Evolutionary conservation across 352 stramenopile genomes (phyloP).

Genomic region (Pythium scleroteichum): DNA sequence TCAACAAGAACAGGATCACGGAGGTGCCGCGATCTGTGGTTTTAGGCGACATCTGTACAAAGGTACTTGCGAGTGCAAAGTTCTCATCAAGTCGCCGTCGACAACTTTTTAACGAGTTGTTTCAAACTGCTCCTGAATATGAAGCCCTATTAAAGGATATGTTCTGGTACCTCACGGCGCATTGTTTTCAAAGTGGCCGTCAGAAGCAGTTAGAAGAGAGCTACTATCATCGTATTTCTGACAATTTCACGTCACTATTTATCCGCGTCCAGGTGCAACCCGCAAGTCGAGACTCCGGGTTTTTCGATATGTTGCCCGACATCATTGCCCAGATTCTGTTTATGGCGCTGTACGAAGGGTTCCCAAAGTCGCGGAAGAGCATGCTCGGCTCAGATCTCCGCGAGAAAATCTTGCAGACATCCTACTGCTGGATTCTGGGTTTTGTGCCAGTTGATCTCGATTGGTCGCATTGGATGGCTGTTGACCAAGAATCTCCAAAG

Average conservation of each 20-base stretch:
- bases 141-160: constrained; percentile 68
- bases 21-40: constrained; percentile 58
- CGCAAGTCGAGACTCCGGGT: constrained; percentile 44
- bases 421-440: constrained; percentile 64
- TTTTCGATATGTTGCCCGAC: constrained; percentile 61
- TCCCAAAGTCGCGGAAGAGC: constrained; percentile 58
- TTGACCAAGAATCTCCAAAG: constrained; percentile 60
- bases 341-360: constrained; percentile 66
- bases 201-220: constrained; percentile 40
- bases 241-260: constrained; percentile 70
- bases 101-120: constrained; percentile 46
- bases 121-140: constrained; percentile 41
- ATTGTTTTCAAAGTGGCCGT: constrained; percentile 54
- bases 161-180: constrained; percentile 71
- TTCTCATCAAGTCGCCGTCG: constrained; percentile 39
- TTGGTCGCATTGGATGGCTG: constrained; percentile 54
- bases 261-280: constrained; percentile 58
- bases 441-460: constrained; percentile 53
- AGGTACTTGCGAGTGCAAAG: constrained; percentile 46
- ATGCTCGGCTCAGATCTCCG: constrained; percentile 39
- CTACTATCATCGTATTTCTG: constrained; percentile 65
- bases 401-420: constrained; percentile 47
- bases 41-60: constrained; percentile 43
- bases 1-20: constrained; percentile 42
- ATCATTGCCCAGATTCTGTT: constrained; percentile 66